A percentile compares a stretch with the other conserved stretches of the same genome.
Evolutionary conservation across 768 basidiomycete species (phyloP).

Genomic region (Paxillus rubicundulus): DNA sequence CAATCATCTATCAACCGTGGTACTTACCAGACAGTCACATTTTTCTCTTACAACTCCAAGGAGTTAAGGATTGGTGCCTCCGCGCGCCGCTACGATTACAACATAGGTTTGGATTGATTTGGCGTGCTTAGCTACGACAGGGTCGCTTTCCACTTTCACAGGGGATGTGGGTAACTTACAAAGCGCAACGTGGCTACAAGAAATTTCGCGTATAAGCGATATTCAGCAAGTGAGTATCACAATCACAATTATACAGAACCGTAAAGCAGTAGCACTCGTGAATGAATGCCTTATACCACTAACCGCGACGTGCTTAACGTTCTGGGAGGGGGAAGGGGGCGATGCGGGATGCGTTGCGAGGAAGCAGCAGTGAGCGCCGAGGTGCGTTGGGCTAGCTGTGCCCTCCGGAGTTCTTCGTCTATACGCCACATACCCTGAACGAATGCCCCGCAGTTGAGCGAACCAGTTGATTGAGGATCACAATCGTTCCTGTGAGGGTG

Average conservation of each 20-base stretch:
- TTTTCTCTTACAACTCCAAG: no score
- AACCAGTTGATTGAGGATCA: slow-evolving; percentile 52
- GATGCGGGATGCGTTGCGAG: slow-evolving; percentile 34
- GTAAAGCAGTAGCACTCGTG: background rate
- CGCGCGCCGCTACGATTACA: no score
- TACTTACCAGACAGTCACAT: no score
- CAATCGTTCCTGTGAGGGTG: slow-evolving; percentile 59
- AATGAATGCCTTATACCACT: slow-evolving; percentile 10
- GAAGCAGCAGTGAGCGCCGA: slow-evolving; percentile 33
- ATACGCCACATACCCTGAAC: slow-evolving; percentile 83
- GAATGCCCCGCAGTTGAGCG: slow-evolving; percentile 65
- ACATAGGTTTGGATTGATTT: background rate
- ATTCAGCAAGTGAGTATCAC: slow-evolving; percentile 20
- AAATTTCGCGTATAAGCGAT: slow-evolving; percentile 8
- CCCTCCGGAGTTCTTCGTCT: slow-evolving; percentile 75
- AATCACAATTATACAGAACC: background rate
- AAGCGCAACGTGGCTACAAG: background rate
- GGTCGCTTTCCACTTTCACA: background rate
- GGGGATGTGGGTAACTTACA: slow-evolving; percentile 2
- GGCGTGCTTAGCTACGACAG: no score
- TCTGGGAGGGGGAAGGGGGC: slow-evolving; percentile 25
- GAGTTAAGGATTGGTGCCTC: no score
- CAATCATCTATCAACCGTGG: no score
- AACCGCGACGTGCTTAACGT: slow-evolving; percentile 7
- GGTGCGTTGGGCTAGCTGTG: slow-evolving; percentile 39